Base-by-base conservation (phyloP, 2,329 filamentous ascomycete species). In the Monosporascus sp. region DNA sequence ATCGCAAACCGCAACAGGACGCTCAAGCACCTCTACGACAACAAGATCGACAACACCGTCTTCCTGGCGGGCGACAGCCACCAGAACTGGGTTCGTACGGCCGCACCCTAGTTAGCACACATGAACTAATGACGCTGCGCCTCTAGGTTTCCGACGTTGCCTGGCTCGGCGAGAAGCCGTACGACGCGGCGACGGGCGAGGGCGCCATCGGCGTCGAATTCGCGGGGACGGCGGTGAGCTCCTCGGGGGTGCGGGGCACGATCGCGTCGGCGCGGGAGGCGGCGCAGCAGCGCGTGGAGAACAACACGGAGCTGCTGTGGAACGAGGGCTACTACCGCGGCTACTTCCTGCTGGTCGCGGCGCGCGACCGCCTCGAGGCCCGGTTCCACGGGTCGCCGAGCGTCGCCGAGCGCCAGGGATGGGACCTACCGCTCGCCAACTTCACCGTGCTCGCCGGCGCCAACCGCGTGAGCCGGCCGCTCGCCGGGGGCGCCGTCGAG, bases 251-350 rank as follows among this genome's bases (percentile, higher is more conserved):
- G 49, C 82, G 81, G 64, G 82, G 83, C 52, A 76, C 77, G 3
- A 73, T 84, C 47, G 70, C 69, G 0, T 65, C 67, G 1, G 81
- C 81, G 2, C 77, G 83, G 56, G 71, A 72, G 48, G 67, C 69
- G 52, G 74, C 75, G 2, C 58, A 73, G 60, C 66, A 64, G 58
- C 70, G 79, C 36, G 72, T 75, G 57, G 64, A 64, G 44, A 69
- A 74, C 22, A 90, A 88, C 66, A 70, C 73, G 1, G 84, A 87
- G 66, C 72, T 90, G 47, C 83, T 88, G 62, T 90, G 86, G 87
- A 82, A 85, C 60, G 86, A 90, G 53, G 67, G 84, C 7, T 90
- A 87, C 66, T 90, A 89, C 67, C 77, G 86, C 18, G 88, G 87
- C 1, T 90, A 90, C 70, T 89, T 83, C 59, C 79, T 86, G 62